These are phyloP conservation scores for Sclerotinia sclerotiorum DNA, from an alignment of 2,329 filamentous ascomycete genomes.

Conservation along the genomic window DNA sequence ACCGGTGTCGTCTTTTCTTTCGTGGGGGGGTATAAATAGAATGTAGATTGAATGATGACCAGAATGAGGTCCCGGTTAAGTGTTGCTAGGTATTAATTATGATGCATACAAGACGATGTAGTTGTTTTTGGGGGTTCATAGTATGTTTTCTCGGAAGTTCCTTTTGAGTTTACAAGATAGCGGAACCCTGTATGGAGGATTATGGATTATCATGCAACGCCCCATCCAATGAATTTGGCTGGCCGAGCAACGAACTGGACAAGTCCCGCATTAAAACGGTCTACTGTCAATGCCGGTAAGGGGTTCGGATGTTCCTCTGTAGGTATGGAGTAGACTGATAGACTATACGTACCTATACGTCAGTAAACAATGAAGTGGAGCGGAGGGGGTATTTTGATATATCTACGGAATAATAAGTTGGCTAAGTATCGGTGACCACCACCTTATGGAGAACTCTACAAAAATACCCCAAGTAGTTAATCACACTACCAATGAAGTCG, in stretches of 20 bases:
- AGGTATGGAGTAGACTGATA: background rate
- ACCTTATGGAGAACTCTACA: too few relatives aligned
- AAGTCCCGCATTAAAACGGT: background rate
- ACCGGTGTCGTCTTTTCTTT: background rate
- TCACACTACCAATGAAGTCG: too few relatives aligned
- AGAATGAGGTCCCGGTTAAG: background rate
- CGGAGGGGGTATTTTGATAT: background rate
- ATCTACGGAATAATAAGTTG: background rate
- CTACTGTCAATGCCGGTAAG: background rate
- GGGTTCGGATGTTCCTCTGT: background rate
- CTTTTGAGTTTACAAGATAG: slow-evolving; percentile 5
- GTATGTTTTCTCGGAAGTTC: background rate
- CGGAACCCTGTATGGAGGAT: background rate
- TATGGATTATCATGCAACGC: background rate
- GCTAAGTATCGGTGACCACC: background rate
- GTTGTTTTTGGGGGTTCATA: background rate
- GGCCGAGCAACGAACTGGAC: slow-evolving; percentile 10
- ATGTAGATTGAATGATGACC: background rate
- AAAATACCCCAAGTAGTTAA: too few relatives aligned
- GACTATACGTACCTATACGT: background rate
- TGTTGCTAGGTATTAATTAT: background rate
- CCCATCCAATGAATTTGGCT: slow-evolving; percentile 10
- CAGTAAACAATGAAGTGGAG: background rate
- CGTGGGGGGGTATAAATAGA: background rate
- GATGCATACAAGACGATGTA: background rate